phyloP scores from a whole-genome alignment of 2,329 filamentous ascomycete species.

The Penicillium vulpinum region DNA sequence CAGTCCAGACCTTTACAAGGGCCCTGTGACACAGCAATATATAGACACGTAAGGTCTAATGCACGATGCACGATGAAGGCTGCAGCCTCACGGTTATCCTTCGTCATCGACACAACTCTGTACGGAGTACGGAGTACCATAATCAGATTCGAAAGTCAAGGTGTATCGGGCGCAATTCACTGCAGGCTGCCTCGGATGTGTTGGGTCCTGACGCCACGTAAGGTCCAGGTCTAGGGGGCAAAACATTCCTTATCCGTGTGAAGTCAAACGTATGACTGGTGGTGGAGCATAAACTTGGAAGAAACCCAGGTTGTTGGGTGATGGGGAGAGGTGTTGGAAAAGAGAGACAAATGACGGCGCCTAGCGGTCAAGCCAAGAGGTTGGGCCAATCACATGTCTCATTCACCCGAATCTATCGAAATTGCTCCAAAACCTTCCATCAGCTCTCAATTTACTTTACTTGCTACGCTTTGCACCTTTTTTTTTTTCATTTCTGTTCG shows the following conservation, averaged over 20 bases:
- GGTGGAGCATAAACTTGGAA: slow-evolving; percentile 4
- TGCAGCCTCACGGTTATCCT: slow-evolving; percentile 6
- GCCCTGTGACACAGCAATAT: slow-evolving; percentile 14
- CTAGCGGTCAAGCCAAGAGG: slow-evolving; percentile 7
- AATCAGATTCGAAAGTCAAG: background rate
- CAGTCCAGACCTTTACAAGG: slow-evolving; percentile 3
- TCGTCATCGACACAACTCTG: slow-evolving; percentile 3
- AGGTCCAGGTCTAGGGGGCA: slow-evolving; percentile 23
- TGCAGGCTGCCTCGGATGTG: slow-evolving; percentile 18
- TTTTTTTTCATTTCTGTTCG: slow-evolving; percentile 2
- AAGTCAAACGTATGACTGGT: slow-evolving; percentile 7
- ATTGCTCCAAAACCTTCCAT: slow-evolving; percentile 1
- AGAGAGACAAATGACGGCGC: background rate
- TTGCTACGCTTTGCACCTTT: background rate
- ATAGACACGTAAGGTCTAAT: slow-evolving; percentile 6
- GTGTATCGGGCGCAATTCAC: background rate
- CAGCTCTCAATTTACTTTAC: background rate
- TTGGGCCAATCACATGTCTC: slow-evolving; percentile 2
- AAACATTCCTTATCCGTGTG: slow-evolving; percentile 9
- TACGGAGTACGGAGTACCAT: too few species aligned
- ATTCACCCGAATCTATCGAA: background rate
- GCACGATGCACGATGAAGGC: slow-evolving; percentile 2
- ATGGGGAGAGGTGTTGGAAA: background rate
- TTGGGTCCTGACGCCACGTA: slow-evolving; percentile 21
- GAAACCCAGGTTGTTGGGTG: background rate